Conservation (phyloP, 768 basidiomycete species). For the Tylopilus plumbeoviolaceoides region DNA sequence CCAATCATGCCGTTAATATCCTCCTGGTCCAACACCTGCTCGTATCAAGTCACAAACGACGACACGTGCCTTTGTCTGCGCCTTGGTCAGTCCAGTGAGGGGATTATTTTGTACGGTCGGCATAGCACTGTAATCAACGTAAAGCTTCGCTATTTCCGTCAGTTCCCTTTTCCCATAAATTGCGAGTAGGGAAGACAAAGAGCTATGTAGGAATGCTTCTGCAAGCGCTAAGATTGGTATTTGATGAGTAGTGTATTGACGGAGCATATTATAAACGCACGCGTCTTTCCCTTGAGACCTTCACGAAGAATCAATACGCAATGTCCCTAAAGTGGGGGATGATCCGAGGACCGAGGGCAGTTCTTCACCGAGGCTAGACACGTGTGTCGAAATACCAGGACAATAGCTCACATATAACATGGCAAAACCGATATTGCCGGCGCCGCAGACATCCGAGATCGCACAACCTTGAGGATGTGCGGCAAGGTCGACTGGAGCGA, state of each 20-base stretch:
- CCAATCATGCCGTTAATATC: conserved; percentile 25
- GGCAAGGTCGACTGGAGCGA: conserved; percentile 60
- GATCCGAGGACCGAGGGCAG: no score
- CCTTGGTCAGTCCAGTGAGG: conserved; percentile 40
- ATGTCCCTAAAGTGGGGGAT: no score
- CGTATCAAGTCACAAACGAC: neutral
- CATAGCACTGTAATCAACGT: conserved; percentile 39
- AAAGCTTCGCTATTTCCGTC: conserved; percentile 50
- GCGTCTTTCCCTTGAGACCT: conserved; percentile 26
- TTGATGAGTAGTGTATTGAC: neutral
- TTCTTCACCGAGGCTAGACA: no score
- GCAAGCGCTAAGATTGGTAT: conserved; percentile 28
- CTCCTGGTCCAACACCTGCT: conserved; percentile 18
- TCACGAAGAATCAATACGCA: conserved; percentile 46
- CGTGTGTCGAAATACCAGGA: no score
- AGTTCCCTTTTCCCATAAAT: conserved; percentile 74
- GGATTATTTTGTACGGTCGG: conserved; percentile 22
- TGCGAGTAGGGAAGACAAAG: conserved; percentile 72
- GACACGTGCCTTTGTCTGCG: conserved; percentile 35
- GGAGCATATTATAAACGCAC: conserved; percentile 27
- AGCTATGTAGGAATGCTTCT: conserved; percentile 50
- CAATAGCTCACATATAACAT: no score
- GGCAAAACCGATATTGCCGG: conserved; percentile 53
- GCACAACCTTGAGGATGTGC: conserved; percentile 47
- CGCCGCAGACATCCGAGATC: conserved; percentile 34